These are phyloP conservation scores for Syzygium aqueum DNA, from an alignment of 345 rosid species.

Conservation along the genomic window DNA sequence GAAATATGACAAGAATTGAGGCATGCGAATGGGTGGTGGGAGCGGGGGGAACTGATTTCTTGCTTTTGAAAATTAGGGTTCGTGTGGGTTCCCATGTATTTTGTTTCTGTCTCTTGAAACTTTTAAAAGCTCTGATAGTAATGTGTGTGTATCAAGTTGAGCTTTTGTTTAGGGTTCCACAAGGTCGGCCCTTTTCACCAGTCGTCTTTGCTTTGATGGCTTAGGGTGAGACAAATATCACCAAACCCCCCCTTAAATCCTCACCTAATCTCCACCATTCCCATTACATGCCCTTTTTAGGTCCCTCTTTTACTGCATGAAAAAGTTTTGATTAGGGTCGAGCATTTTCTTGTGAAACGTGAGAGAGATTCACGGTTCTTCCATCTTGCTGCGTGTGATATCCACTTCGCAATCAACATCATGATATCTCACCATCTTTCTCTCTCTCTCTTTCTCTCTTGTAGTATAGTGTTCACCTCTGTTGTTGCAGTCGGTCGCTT, in stretches of 20 bases:
- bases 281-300: neutral
- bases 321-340: neutral
- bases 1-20: conserved; percentile 9
- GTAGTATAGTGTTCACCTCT: neutral
- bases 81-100: neutral
- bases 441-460: neutral
- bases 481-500: neutral
- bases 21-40: conserved; percentile 5
- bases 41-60: neutral
- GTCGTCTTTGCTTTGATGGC: neutral
- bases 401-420: neutral
- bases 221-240: neutral
- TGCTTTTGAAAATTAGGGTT: conserved; percentile 1
- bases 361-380: neutral
- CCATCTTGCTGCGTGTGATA: neutral
- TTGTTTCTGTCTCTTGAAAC: neutral
- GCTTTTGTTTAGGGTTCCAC: neutral
- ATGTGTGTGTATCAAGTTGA: neutral
- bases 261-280: neutral
- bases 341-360: neutral
- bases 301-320: neutral
- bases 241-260: neutral
- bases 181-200: neutral
- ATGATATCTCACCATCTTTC: neutral
- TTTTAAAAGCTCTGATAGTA: neutral